Evolutionary conservation across 805 yeast genomes (phyloP).

Genomic region (Kregervanrija pseudodelftensis): DNA sequence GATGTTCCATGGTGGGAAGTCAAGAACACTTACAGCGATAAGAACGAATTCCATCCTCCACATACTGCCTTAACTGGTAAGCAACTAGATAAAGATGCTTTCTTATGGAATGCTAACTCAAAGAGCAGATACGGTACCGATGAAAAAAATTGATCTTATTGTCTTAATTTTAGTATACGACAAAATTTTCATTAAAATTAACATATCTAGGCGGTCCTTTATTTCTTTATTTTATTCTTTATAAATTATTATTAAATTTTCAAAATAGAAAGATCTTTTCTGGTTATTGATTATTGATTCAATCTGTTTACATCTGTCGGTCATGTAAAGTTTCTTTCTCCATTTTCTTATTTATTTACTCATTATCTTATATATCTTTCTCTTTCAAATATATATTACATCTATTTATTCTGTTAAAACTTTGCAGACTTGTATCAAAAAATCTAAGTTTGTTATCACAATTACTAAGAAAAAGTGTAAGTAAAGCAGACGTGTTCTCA

Average conservation of each 20-base stretch:
- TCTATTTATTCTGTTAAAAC: neutral
- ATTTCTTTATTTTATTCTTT: too few relatives aligned
- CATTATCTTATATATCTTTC: neutral
- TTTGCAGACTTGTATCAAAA: too few relatives aligned
- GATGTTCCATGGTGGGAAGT: slow-evolving; percentile 58
- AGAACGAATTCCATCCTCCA: slow-evolving; percentile 30
- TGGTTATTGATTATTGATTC: too few relatives aligned
- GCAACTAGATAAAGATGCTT: slow-evolving; percentile 26
- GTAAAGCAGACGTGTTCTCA: too few relatives aligned
- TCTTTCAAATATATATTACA: slow-evolving; percentile 1
- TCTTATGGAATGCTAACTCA: slow-evolving; percentile 25
- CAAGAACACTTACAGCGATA: slow-evolving; percentile 31
- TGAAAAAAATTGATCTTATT: too few relatives aligned
- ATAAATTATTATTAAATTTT: too few relatives aligned
- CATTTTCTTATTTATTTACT: slow-evolving; percentile 7
- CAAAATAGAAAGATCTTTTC: too few relatives aligned
- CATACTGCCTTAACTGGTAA: slow-evolving; percentile 29
- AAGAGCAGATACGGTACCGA: slow-evolving; percentile 19
- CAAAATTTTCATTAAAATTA: too few relatives aligned
- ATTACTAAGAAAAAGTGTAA: too few relatives aligned
- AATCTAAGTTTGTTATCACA: too few relatives aligned
- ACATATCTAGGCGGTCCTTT: too few relatives aligned
- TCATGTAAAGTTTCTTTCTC: neutral
- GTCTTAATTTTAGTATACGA: too few relatives aligned
- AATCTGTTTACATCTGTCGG: neutral